Conservation (phyloP, 176 grass and related monocot species). For the Oryza nivara region DNA sequence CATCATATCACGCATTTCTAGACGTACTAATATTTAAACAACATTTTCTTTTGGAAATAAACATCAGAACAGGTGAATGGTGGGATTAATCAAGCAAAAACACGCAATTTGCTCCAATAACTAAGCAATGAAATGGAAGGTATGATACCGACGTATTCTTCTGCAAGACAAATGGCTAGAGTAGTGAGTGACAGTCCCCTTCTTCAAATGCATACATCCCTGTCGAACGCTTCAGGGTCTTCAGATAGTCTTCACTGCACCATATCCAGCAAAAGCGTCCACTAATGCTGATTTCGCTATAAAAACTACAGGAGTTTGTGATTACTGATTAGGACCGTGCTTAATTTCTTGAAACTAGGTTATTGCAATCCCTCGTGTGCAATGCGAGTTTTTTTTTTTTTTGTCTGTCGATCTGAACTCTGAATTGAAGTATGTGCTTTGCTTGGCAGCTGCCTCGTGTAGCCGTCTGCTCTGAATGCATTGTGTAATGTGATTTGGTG, state of each 20-base stretch:
- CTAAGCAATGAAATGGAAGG: neutral
- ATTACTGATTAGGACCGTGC: neutral
- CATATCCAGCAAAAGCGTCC: neutral
- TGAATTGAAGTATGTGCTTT: neutral
- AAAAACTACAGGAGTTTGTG: neutral
- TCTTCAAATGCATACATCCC: neutral
- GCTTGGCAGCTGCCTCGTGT: neutral
- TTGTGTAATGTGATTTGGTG: no score
- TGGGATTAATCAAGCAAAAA: neutral
- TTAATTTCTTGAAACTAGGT: neutral
- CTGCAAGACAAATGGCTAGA: neutral
- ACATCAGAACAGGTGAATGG: neutral
- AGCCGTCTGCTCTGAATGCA: neutral
- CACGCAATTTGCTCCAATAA: neutral
- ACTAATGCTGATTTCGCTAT: neutral
- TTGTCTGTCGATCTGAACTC: no score
- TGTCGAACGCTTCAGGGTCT: neutral
- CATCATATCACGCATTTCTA: slow-evolving; percentile 17
- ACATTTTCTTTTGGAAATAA: neutral
- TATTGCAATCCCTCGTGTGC: neutral
- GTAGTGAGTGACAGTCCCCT: neutral
- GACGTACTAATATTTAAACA: neutral
- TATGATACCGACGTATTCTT: neutral
- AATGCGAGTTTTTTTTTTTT: neutral
- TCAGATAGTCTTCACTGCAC: neutral